A percentile compares a stretch with the other conserved stretches of the same genome.
These are phyloP conservation scores for Xylariaceae sp. DNA, from an alignment of 2,329 filamentous ascomycete genomes.

Conservation along the genomic window DNA sequence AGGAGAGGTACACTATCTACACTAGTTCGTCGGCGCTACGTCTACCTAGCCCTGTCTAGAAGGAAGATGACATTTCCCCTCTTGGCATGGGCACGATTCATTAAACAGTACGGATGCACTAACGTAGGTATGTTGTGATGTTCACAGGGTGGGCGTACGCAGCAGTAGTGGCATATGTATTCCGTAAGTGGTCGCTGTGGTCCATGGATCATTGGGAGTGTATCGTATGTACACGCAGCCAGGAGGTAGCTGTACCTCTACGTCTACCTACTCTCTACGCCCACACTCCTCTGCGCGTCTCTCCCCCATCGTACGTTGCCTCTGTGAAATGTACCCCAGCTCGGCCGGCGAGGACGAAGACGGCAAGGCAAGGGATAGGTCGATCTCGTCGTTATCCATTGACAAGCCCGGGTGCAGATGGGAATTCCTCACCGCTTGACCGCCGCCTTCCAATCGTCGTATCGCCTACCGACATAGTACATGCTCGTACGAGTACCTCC, in stretches of 20 bases:
- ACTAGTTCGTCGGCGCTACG: background rate
- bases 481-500: background rate
- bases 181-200: no score
- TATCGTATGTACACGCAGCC: no score
- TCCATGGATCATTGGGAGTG: no score
- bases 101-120: background rate
- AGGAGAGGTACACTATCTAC: background rate
- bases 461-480: slow-evolving; percentile 6
- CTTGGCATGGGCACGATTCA: background rate
- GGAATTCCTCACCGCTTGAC: slow-evolving; percentile 30
- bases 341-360: slow-evolving; percentile 10
- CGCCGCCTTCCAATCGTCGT: slow-evolving; percentile 26
- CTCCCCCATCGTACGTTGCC: background rate
- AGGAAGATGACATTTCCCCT: background rate
- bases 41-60: background rate
- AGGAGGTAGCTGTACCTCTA: no score
- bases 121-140: no score
- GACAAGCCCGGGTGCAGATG: slow-evolving; percentile 22
- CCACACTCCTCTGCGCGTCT: background rate
- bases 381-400: slow-evolving; percentile 17
- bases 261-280: no score
- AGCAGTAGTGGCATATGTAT: no score
- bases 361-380: slow-evolving; percentile 13
- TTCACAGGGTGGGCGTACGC: background rate
- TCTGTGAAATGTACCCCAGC: slow-evolving; percentile 3